Evolutionary conservation across 2,329 filamentous ascomycete species (phyloP).

Genomic region (Rutstroemia sp.): DNA sequence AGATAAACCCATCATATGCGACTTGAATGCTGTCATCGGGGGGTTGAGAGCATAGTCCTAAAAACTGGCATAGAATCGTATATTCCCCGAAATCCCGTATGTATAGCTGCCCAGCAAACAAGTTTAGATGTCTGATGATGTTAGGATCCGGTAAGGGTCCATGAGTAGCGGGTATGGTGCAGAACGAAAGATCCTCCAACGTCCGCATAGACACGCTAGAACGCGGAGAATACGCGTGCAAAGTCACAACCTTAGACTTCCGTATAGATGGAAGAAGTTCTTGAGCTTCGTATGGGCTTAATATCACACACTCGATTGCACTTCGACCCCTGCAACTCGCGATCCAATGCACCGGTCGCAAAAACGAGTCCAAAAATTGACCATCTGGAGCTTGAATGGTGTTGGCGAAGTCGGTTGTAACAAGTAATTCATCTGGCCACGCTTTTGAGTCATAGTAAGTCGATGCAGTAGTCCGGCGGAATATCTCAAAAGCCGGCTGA

Average conservation of each 20-base stretch:
- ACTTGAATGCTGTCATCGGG: slow-evolving; percentile 12
- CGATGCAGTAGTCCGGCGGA: slow-evolving; percentile 35
- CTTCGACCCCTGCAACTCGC: slow-evolving; percentile 30
- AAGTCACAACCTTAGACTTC: slow-evolving; percentile 27
- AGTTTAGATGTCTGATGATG: slow-evolving; percentile 44
- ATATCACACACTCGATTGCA: slow-evolving; percentile 32
- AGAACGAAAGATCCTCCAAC: slow-evolving; percentile 41
- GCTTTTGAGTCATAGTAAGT: slow-evolving; percentile 27
- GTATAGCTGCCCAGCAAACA: slow-evolving; percentile 65
- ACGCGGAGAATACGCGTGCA: slow-evolving; percentile 47
- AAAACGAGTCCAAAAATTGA: slow-evolving; percentile 36
- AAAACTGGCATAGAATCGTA: slow-evolving; percentile 38
- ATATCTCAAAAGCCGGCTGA: slow-evolving; percentile 37
- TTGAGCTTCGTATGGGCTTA: slow-evolving; percentile 56
- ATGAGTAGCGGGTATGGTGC: slow-evolving; percentile 30
- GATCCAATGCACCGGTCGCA: slow-evolving; percentile 48
- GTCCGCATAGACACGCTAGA: slow-evolving; percentile 31
- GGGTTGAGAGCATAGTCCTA: slow-evolving; percentile 39
- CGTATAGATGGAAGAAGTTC: slow-evolving; percentile 36
- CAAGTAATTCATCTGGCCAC: slow-evolving; percentile 36
- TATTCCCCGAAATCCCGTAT: slow-evolving; percentile 49
- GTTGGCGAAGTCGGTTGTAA: slow-evolving; percentile 42
- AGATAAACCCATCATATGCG: slow-evolving; percentile 31
- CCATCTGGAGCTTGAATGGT: slow-evolving; percentile 33
- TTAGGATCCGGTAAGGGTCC: slow-evolving; percentile 14